Percentiles rank a stretch among this genome's conserved stretches.
phyloP scores from a whole-genome alignment of 1,284 basidiomycete genomes.

The Paramarasmius palmivorus region DNA sequence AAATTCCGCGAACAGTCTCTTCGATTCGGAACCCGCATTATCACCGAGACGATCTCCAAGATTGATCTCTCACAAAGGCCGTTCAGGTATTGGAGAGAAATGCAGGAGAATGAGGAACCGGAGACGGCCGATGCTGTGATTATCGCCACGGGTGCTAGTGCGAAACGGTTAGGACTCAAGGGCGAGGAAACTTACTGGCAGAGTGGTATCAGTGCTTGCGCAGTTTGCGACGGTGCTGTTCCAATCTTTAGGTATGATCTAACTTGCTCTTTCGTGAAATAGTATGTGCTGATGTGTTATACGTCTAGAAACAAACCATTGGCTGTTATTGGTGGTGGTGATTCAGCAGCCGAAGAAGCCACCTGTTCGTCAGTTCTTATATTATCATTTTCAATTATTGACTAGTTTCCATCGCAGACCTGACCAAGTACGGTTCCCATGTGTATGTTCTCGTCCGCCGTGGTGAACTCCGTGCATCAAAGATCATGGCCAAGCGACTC shows the following conservation, averaged over 20 bases:
- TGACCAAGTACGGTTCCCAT: slow-evolving; percentile 93
- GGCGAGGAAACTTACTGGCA: slow-evolving; percentile 99
- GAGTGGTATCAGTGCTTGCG: slow-evolving; percentile 96
- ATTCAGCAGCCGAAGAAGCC: slow-evolving; percentile 98
- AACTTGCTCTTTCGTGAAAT: slow-evolving; percentile 1
- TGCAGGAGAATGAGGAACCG: slow-evolving; percentile 76
- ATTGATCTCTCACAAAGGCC: slow-evolving; percentile 93
- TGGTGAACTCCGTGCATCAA: slow-evolving; percentile 91
- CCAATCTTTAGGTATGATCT: slow-evolving; percentile 84
- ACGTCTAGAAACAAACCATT: slow-evolving; percentile 86
- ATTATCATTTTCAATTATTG: slow-evolving; percentile 9
- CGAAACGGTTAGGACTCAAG: slow-evolving; percentile 87
- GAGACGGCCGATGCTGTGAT: slow-evolving; percentile 94
- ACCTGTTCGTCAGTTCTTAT: slow-evolving; percentile 64
- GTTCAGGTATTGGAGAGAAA: slow-evolving; percentile 97
- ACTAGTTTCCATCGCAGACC: slow-evolving; percentile 46
- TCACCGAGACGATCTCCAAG: slow-evolving; percentile 96
- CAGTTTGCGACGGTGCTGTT: slow-evolving; percentile 98
- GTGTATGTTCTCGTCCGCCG: slow-evolving; percentile 95
- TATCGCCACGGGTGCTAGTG: slow-evolving; percentile 95
- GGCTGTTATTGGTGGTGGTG: slow-evolving; percentile 97
- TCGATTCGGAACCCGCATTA: slow-evolving; percentile 92
- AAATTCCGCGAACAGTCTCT: slow-evolving; percentile 93
- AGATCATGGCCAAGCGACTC: slow-evolving; percentile 97
- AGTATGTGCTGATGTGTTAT: background rate